A percentile compares a stretch with the other conserved stretches of the same genome.
Conservation (phyloP, 2,329 filamentous ascomycete species). For the Fusarium sp. region DNA sequence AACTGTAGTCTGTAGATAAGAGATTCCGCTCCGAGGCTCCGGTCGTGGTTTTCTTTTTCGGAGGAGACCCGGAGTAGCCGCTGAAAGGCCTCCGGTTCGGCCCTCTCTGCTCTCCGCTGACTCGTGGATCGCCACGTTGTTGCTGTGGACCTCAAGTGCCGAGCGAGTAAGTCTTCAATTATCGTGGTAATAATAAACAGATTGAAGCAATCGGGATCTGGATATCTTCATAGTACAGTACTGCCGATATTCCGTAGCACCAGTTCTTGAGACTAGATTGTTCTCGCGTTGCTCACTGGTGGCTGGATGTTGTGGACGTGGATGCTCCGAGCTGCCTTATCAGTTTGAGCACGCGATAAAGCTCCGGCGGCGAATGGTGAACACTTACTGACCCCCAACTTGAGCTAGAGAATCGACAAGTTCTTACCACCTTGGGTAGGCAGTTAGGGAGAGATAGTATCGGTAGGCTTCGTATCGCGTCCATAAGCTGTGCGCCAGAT, state of each 20-base stretch:
- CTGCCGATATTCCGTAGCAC: neutral
- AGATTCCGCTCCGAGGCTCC: slow-evolving; percentile 31
- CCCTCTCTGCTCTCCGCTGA: slow-evolving; percentile 28
- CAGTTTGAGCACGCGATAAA: slow-evolving; percentile 35
- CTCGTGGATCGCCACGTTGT: slow-evolving; percentile 21
- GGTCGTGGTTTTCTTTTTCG: slow-evolving; percentile 17
- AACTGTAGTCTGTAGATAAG: slow-evolving; percentile 27
- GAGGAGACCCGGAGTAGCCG: slow-evolving; percentile 33
- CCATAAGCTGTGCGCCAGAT: slow-evolving; percentile 20
- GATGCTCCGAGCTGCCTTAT: slow-evolving; percentile 28
- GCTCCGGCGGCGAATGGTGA: slow-evolving; percentile 14
- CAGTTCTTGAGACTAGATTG: slow-evolving; percentile 17
- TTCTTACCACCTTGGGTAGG: slow-evolving; percentile 22
- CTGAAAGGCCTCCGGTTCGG: slow-evolving; percentile 37
- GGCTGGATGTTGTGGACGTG: slow-evolving; percentile 14
- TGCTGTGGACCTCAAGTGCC: slow-evolving; percentile 10
- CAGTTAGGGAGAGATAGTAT: slow-evolving; percentile 4
- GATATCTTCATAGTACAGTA: no score
- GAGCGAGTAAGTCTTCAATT: slow-evolving; percentile 9
- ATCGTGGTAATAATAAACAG: neutral
- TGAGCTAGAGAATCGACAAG: slow-evolving; percentile 15
- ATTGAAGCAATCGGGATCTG: neutral
- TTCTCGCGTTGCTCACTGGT: slow-evolving; percentile 20
- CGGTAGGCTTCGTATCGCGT: slow-evolving; percentile 21
- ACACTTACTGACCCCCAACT: slow-evolving; percentile 14